These are phyloP conservation scores for Avena sativa DNA, from an alignment of 176 grass and related monocot species.

Conservation along the genomic window DNA sequence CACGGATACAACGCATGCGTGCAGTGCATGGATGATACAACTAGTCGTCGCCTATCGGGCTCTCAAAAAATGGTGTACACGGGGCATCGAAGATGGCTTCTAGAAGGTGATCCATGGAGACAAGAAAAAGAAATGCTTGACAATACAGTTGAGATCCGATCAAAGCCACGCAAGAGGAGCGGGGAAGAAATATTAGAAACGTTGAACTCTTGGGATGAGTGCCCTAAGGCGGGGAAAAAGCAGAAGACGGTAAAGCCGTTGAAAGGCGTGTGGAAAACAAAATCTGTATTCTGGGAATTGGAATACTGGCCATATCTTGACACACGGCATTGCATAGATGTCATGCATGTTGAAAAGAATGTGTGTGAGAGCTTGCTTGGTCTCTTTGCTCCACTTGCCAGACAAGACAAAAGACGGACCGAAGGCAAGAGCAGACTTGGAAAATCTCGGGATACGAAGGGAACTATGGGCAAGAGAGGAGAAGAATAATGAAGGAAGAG, in stretches of 20 bases:
- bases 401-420: neutral
- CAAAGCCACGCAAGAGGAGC: neutral
- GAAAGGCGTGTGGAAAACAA: neutral
- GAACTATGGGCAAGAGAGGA: neutral
- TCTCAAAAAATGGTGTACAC: neutral
- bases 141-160: neutral
- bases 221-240: neutral
- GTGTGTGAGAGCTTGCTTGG: neutral
- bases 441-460: neutral
- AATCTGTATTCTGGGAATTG: neutral
- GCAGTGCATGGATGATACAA: neutral
- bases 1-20: neutral
- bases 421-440: neutral
- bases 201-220: neutral
- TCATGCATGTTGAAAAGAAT: slow-evolving; percentile 9
- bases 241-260: neutral
- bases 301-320: neutral
- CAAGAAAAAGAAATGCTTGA: neutral
- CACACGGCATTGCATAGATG: neutral
- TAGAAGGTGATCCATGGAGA: neutral
- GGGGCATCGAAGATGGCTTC: neutral
- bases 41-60: neutral
- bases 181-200: neutral
- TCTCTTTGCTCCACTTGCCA: neutral
- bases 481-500: neutral